phyloP scores from a whole-genome alignment of 345 rosid species.

The Capsella bursapastoris region DNA sequence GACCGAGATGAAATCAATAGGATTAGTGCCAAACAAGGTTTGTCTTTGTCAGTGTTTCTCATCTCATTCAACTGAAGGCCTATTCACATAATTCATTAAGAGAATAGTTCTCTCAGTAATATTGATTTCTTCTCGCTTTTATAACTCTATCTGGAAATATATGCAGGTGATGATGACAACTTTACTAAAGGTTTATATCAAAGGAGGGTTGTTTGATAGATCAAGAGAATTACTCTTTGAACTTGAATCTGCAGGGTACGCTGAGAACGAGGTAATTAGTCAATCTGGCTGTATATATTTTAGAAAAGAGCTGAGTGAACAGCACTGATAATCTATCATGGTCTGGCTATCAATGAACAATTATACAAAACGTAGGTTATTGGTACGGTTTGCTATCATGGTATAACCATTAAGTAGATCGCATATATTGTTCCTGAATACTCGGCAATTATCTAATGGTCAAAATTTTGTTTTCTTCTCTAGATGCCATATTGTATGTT shows the following conservation, averaged over 20 bases:
- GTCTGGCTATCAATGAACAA: conserved; percentile 7
- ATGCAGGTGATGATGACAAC: conserved; percentile 90
- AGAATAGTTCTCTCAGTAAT: conserved; percentile 5
- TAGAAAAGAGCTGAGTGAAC: conserved; percentile 5
- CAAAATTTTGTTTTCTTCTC: conserved; percentile 11
- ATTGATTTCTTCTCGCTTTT: conserved; percentile 7
- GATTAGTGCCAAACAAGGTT: conserved; percentile 91
- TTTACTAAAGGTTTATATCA: conserved; percentile 78
- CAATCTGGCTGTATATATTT: not conserved
- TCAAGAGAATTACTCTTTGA: conserved; percentile 69
- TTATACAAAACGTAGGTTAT: conserved; percentile 17
- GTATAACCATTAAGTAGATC: not conserved
- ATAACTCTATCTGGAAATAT: conserved; percentile 33
- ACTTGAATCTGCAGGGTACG: conserved; percentile 71
- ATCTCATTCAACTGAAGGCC: conserved; percentile 1
- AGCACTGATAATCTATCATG: not conserved
- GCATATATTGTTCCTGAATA: not conserved
- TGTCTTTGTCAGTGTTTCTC: conserved; percentile 35
- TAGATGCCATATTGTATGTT: conserved; percentile 91
- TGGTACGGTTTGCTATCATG: conserved; percentile 1
- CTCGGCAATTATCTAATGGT: conserved; percentile 5
- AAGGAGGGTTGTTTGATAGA: conserved; percentile 88
- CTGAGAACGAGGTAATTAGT: conserved; percentile 73
- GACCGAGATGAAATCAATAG: conserved; percentile 72
- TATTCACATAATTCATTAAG: conserved; percentile 1